Percentiles rank a stretch among this genome's conserved stretches.
Evolutionary conservation across 192 early-diverging fungal genomes (phyloP).

Genomic region (Umbelopsis sp.): DNA sequence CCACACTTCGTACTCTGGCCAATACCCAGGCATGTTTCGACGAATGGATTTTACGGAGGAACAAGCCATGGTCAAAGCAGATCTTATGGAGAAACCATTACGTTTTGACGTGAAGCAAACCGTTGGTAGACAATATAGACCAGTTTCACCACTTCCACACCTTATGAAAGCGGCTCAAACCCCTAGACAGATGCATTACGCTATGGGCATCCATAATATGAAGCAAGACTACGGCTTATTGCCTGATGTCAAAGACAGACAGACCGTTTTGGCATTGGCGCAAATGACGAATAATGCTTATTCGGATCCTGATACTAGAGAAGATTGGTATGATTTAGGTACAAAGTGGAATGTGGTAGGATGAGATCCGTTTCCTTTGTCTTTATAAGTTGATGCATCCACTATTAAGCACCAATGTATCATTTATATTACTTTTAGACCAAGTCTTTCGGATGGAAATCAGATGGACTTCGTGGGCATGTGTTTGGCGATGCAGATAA

Average conservation of each 20-base stretch:
- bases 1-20: constrained; percentile 30
- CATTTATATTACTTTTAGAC: constrained; percentile 28
- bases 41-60: constrained; percentile 5
- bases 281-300: constrained; percentile 90
- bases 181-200: constrained; percentile 7
- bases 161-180: constrained; percentile 17
- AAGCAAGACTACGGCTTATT: constrained; percentile 28
- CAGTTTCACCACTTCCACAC: background rate
- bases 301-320: constrained; percentile 51
- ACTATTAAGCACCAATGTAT: background rate
- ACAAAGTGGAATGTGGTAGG: constrained; percentile 63
- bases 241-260: constrained; percentile 75
- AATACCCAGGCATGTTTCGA: constrained; percentile 34
- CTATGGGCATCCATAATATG: constrained; percentile 16
- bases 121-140: background rate
- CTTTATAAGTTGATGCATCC: background rate
- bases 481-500: constrained; percentile 68
- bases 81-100: background rate
- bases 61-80: background rate
- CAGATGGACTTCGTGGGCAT: constrained; percentile 71
- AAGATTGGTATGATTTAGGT: constrained; percentile 72
- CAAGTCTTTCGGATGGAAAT: constrained; percentile 56
- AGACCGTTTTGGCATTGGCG: constrained; percentile 73
- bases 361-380: background rate
- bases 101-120: background rate